These are phyloP conservation scores for Lichina pygmaea DNA, from an alignment of 495 filamentous ascomycete species.

Conservation along the genomic window DNA sequence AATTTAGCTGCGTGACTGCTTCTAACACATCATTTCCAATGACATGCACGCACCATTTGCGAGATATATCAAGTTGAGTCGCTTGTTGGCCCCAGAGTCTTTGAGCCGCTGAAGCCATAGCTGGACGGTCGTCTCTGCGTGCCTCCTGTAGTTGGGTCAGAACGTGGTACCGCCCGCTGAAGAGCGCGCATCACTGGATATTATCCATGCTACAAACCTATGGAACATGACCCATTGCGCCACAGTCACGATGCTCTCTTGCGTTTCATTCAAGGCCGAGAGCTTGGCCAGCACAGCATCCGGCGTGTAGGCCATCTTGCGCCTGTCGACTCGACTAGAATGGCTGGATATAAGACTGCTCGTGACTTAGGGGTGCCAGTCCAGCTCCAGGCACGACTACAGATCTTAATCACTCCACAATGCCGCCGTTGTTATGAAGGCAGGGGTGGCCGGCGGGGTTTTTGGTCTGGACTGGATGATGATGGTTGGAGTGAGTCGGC, in stretches of 20 bases:
- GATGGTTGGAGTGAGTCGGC: too few species aligned
- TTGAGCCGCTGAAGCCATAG: constrained; percentile 75
- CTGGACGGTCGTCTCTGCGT: constrained; percentile 66
- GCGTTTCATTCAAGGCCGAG: constrained; percentile 78
- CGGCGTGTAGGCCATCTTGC: constrained; percentile 70
- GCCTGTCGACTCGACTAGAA: constrained; percentile 2
- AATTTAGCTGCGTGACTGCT: background rate
- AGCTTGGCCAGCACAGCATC: constrained; percentile 86
- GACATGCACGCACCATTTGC: constrained; percentile 45
- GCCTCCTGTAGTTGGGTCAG: constrained; percentile 29
- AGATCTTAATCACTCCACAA: too few species aligned
- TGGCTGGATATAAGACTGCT: background rate
- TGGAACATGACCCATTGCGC: constrained; percentile 99
- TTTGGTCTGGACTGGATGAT: too few species aligned
- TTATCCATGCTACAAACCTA: constrained; percentile 27
- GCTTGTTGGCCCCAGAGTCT: constrained; percentile 56
- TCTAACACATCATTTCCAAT: background rate
- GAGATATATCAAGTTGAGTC: constrained; percentile 78
- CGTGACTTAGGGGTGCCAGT: too few species aligned
- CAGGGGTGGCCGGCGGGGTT: too few species aligned
- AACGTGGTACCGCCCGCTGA: background rate
- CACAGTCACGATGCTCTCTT: constrained; percentile 84
- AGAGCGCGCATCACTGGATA: constrained; percentile 4
- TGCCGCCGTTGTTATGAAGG: too few species aligned
- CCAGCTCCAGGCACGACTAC: too few species aligned